Evolutionary conservation across 75 land plant species (phyloP), one percentile per base, ranked within the genome.

Genomic region (Pinus tabuliformis): DNA sequence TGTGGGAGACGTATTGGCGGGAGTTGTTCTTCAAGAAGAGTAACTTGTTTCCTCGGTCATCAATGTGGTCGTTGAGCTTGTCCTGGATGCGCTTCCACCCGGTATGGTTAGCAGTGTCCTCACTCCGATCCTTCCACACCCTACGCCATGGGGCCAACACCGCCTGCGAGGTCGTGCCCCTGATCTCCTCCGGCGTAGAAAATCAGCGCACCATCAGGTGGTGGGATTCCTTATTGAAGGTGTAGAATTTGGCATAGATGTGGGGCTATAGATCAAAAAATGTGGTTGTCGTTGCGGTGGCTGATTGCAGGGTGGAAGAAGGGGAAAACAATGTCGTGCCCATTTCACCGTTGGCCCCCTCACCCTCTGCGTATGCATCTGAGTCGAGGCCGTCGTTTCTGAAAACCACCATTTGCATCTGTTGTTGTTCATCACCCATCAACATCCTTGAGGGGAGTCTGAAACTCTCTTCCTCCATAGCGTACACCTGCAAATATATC

Each of bases 81-180:
- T 93, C 96, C 89, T 93, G 94, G 59, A 93, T 91, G 45, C 96
- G 82, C 80, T 93, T 93, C 96, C 96, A 93, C 37, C 92, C 96
- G 6, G 94, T 93, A 58, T 82, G 14, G 71, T 93, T 91, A 6
- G 96, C 96, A 3, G 94, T 93, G 76, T 88, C 96, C 82, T 93
- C 94, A 76, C 91, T 91, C n/a, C 94, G 87, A 76, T 93, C 96
- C 81, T 91, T 93, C 94, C 96, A 93, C 13, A 93, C 96, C 26
- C 81, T 21, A 12, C 96, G 84, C 96, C 96, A 93, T 33, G 90
- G 85, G 28, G 56, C 26, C 56, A 93, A 87, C 37, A 93, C 89
- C 14, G 81, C 18, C 13, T 37, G 77, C 13, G 96, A 84, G 15
- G 94, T 91, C 68, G 86, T 91, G 11, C 75, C 78, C 13, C 88